Base-by-base conservation (phyloP, 257 asterid species). In the Asclepias syriaca region DNA sequence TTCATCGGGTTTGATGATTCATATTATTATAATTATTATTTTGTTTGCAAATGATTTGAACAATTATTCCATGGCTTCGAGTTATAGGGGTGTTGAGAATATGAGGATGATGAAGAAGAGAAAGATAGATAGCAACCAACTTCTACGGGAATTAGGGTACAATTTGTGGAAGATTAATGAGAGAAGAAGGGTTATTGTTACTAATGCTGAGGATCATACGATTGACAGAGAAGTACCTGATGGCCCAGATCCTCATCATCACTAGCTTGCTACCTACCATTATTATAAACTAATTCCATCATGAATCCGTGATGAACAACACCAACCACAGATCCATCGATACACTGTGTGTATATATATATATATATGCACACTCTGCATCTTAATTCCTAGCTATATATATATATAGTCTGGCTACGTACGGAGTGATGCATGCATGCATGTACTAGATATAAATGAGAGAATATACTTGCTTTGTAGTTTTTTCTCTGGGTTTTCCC, bases 201-300 rank as follows among this genome's bases (percentile, higher is more conserved):
- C 46, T n/a, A 81, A 68, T 43, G 48, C 48, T 43, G 48, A 43
- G 8, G 48, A 43, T 43, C 53, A 49, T 66, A 29, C 29, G 45
- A 49, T 21, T 11, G 81, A 68, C 16, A 79, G 81, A 81, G 72
- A 67, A 70, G 84, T 81, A 8, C 94, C 94, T 70, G 77, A 63
- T 13, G 86, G 86, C 34, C 86, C 86, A 12, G 80, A 82, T 79
- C 87, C 88, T 72, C 88, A 84, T 58, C 89, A 88, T 72, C 89
- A 88, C 75, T 81, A 80, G 58, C 75, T 81, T 79, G 58, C 69
- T 32, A 58, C 5, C 14, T 50, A 2, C 8, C n/a, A 2, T 14
- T 9, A 43, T 43, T 43, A 43, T 43, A 43, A 43, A 43, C 27
- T 24, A 40, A 43, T 43, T 43, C 11, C 48, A 34, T 34, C 5